A percentile compares a stretch with the other conserved stretches of the same genome.
Conservation (phyloP, 768 basidiomycete genomes). For the Lyophyllum semitale region DNA sequence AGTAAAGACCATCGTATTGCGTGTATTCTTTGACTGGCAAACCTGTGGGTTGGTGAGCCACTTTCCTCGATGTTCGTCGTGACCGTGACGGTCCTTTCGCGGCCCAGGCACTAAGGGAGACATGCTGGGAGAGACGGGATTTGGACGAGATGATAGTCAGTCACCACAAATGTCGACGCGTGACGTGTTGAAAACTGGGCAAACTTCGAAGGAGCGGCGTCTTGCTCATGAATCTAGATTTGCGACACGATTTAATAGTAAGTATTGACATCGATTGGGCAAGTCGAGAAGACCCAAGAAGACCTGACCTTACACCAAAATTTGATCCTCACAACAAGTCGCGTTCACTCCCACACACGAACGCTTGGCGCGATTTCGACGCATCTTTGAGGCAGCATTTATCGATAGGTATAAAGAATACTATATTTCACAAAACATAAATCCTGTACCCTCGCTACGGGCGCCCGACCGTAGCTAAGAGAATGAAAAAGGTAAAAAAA, state of each 20-base stretch:
- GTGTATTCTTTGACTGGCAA: slow-evolving; percentile 27
- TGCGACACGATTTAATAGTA: neutral
- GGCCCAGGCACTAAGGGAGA: slow-evolving; percentile 8
- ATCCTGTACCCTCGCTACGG: slow-evolving; percentile 16
- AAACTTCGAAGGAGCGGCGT: neutral
- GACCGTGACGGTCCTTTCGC: slow-evolving; percentile 18
- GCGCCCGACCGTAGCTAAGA: slow-evolving; percentile 17
- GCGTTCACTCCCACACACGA: neutral
- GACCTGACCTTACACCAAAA: slow-evolving; percentile 1
- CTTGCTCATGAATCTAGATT: neutral
- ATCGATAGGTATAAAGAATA: slow-evolving; percentile 13
- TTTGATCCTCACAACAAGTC: slow-evolving; percentile 9
- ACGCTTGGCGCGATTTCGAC: neutral
- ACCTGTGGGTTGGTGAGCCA: slow-evolving; percentile 10
- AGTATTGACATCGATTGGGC: neutral
- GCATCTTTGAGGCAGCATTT: neutral
- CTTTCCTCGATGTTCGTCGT: slow-evolving; percentile 22
- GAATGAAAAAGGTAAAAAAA: slow-evolving; percentile 9
- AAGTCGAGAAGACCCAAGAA: slow-evolving; percentile 4
- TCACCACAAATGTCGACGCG: neutral
- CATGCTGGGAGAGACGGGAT: neutral
- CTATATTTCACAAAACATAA: slow-evolving; percentile 23
- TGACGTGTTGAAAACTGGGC: neutral
- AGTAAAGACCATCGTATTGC: slow-evolving; percentile 30
- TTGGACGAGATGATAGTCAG: neutral